Evolutionary conservation across 2,329 filamentous ascomycete species (phyloP).

Genomic region (Colletotrichum camelliae): DNA sequence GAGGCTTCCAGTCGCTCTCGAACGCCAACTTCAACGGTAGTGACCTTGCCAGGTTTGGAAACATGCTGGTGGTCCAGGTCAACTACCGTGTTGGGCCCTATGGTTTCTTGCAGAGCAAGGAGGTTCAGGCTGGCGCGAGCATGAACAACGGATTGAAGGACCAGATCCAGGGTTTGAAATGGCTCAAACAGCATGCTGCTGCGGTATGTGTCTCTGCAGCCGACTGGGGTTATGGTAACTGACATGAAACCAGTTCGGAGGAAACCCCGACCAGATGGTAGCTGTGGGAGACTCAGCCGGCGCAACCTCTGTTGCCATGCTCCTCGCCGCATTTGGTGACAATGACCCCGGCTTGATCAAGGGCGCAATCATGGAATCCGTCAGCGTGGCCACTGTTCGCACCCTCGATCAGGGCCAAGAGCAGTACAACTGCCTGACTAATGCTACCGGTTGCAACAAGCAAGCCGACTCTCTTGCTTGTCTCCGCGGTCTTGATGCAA

Average conservation of each 20-base stretch:
- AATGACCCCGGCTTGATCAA: constrained; percentile 54
- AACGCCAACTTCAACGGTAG: constrained; percentile 35
- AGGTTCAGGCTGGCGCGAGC: constrained; percentile 47
- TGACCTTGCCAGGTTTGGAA: constrained; percentile 31
- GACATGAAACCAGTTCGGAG: constrained; percentile 62
- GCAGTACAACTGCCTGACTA: constrained; percentile 52
- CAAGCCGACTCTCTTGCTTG: constrained; percentile 48
- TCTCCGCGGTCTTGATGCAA: constrained; percentile 32
- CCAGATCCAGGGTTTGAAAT: constrained; percentile 71
- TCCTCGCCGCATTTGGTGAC: constrained; percentile 63
- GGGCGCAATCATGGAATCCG: constrained; percentile 54
- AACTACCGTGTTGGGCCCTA: constrained; percentile 80
- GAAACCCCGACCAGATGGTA: constrained; percentile 70
- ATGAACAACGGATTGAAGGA: constrained; percentile 75
- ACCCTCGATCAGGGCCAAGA: constrained; percentile 44
- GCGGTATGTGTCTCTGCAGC: constrained; percentile 26
- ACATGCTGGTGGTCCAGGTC: constrained; percentile 72
- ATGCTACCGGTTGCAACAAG: constrained; percentile 46
- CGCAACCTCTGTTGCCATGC: constrained; percentile 67
- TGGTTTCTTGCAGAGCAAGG: constrained; percentile 70
- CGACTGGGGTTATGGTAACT: not conserved
- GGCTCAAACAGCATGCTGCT: constrained; percentile 70
- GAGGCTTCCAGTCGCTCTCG: constrained; percentile 60
- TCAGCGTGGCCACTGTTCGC: constrained; percentile 55
- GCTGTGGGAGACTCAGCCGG: constrained; percentile 74